A percentile compares a stretch with the other conserved stretches of the same genome.
Evolutionary conservation across 768 basidiomycete genomes (phyloP).

Genomic region (Boletellus ananiceps): DNA sequence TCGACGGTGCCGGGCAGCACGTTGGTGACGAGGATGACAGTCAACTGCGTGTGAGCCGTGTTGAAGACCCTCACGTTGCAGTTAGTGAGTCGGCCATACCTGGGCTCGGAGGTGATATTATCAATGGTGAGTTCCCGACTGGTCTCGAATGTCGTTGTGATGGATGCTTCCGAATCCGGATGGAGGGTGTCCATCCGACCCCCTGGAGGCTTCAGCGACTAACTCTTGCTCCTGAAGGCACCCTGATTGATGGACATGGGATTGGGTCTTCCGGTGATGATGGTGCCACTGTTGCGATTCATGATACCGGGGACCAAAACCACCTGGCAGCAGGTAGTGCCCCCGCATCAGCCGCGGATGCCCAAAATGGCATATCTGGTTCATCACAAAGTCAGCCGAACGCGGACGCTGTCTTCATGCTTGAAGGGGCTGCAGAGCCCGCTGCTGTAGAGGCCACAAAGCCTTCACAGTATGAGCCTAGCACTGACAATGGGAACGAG

Average conservation of each 20-base stretch:
- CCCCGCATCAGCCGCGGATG: slow-evolving; percentile 17
- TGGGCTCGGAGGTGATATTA: slow-evolving; percentile 30
- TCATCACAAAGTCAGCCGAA: slow-evolving; percentile 18
- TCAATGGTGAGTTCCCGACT: slow-evolving; percentile 53
- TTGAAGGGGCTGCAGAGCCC: slow-evolving; percentile 18
- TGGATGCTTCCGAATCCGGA: slow-evolving; percentile 42
- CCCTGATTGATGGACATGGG: slow-evolving; percentile 36
- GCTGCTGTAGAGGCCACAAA: slow-evolving; percentile 20
- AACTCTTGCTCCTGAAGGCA: slow-evolving; percentile 43
- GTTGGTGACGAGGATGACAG: slow-evolving; percentile 44
- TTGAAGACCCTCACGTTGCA: slow-evolving; percentile 37
- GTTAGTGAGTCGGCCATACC: slow-evolving; percentile 31
- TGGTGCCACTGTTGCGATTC: slow-evolving; percentile 12
- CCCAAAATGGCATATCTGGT: slow-evolving; percentile 10
- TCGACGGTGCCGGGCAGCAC: slow-evolving; percentile 47
- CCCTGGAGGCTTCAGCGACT: slow-evolving; percentile 50
- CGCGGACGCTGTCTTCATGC: slow-evolving; percentile 15
- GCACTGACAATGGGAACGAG: slow-evolving; percentile 19
- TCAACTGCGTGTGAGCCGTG: slow-evolving; percentile 40
- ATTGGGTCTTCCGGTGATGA: slow-evolving; percentile 30
- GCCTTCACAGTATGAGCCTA: slow-evolving; percentile 11
- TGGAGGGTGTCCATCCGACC: slow-evolving; percentile 36
- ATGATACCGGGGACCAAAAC: slow-evolving; percentile 14
- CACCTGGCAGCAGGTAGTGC: slow-evolving; percentile 22
- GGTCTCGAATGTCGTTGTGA: slow-evolving; percentile 32